These are phyloP conservation scores for Clavaria fumosa DNA, from an alignment of 768 basidiomycete genomes.

Conservation along the genomic window DNA sequence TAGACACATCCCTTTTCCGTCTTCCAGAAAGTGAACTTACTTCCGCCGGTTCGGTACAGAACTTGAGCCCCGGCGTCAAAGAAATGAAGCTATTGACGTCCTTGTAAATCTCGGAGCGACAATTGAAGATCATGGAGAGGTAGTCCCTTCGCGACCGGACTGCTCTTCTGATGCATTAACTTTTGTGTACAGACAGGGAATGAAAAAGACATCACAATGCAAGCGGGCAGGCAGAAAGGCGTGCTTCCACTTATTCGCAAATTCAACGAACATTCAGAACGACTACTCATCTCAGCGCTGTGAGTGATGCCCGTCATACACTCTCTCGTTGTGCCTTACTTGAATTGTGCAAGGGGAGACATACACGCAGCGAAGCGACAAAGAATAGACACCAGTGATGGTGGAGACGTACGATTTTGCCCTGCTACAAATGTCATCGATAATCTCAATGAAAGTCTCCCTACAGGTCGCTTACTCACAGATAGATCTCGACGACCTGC, in stretches of 20 bases:
- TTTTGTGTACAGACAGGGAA: conserved; percentile 58
- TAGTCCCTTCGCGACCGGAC: conserved; percentile 16
- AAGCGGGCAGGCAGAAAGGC: conserved; percentile 75
- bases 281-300: conserved; percentile 71
- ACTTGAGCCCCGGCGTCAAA: conserved; percentile 58
- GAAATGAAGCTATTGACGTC: conserved; percentile 52
- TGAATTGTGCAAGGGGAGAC: conserved; percentile 31
- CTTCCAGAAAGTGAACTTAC: conserved; percentile 1
- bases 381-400: conserved; percentile 26
- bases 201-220: conserved; percentile 87
- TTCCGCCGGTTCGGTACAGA: conserved; percentile 26
- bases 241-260: conserved; percentile 87
- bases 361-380: conserved; percentile 43
- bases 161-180: conserved; percentile 1
- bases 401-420: conserved; percentile 24
- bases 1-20: conserved; percentile 20
- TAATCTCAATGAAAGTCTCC: conserved; percentile 4
- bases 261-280: conserved; percentile 95
- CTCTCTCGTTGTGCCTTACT: conserved; percentile 4
- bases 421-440: not conserved
- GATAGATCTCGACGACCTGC: conserved; percentile 78
- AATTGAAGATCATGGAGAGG: conserved; percentile 81
- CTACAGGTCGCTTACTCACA: conserved; percentile 27
- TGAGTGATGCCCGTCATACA: conserved; percentile 15
- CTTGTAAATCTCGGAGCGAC: conserved; percentile 84